Evolutionary conservation across 1,139 yeast genomes (phyloP).

Genomic region (Diutina siamensis): DNA sequence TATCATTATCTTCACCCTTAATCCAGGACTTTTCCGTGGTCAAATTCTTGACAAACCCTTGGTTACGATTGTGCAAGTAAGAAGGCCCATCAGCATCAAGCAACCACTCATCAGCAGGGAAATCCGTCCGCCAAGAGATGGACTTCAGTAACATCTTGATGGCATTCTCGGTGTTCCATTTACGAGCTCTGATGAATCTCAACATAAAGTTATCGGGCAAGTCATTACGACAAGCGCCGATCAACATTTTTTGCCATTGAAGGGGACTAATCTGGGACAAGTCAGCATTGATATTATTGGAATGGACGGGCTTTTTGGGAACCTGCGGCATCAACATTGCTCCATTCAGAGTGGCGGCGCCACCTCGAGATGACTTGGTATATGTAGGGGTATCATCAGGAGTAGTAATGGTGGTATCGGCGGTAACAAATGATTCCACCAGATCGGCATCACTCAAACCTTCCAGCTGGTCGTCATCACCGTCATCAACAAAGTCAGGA

Average conservation of each 20-base stretch:
- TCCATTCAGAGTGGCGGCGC: neutral
- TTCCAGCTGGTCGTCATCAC: slow-evolving; percentile 11
- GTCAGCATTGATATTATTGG: neutral
- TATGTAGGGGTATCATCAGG: slow-evolving; percentile 4
- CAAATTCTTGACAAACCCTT: slow-evolving; percentile 39
- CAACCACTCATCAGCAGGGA: slow-evolving; percentile 46
- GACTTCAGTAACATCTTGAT: slow-evolving; percentile 54
- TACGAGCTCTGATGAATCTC: slow-evolving; percentile 49
- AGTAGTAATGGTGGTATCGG: slow-evolving; percentile 20
- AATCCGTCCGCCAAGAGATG: slow-evolving; percentile 54
- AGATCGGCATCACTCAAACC: slow-evolving; percentile 16
- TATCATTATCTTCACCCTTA: slow-evolving; percentile 51
- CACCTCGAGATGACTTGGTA: neutral
- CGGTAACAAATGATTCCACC: slow-evolving; percentile 28
- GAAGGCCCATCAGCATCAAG: slow-evolving; percentile 45
- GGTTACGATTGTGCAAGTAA: slow-evolving; percentile 16
- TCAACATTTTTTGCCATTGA: slow-evolving; percentile 27
- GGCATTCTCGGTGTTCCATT: slow-evolving; percentile 57
- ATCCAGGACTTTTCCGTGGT: slow-evolving; percentile 51
- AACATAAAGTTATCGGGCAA: slow-evolving; percentile 45
- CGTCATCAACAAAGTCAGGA: slow-evolving; percentile 14
- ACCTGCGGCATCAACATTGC: slow-evolving; percentile 5
- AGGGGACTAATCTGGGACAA: neutral
- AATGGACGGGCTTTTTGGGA: slow-evolving; percentile 1
- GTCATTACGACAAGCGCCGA: slow-evolving; percentile 52